Evolutionary conservation across 176 grass and related monocot genomes (phyloP), one percentile per base, ranked within the genome.

Genomic region (Canna indica): DNA sequence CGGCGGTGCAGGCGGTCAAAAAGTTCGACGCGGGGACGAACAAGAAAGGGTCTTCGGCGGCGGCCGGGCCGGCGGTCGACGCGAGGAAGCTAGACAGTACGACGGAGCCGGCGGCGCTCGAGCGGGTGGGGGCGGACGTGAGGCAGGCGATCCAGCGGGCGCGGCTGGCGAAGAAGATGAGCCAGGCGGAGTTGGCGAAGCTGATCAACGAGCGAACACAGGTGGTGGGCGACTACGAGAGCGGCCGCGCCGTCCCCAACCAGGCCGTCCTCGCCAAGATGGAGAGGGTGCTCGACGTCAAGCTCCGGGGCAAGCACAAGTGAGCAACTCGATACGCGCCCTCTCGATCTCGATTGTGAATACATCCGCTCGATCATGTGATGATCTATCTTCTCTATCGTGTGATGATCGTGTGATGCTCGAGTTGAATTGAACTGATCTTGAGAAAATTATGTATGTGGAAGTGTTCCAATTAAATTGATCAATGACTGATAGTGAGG

Each of bases 141-240:
- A 81, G 88, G 39, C 44, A 25, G 1, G 71, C 73, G 5, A 96
- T 96, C 58, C 88, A 96, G 73, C 84, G 79, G 86, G 88, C 88
- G 30, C 86, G 88, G 78, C 15, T 89, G 11, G 88, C 73, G 8
- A 96, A 89, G 34, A 87, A 83, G 63, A 86, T 87, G 88, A 96
- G 88, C 85, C 88, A 91, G 85, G 92, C 83, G 17, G 88, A 97
- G 77, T 70, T 97, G 22, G 88, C 86, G 0, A 92, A 97, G 83
- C 81, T 72, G 70, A 81, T 97, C 82, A 97, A 75, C 71, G 86
- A 90, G 82, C 74, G 86, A 36, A 72, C 68, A 69, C 84, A 92
- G 79, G 85, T 96, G 74, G 92, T 91, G 67, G 88, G 86, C 81
- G 92, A 96, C 79, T 96, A 89, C 75, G 88, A 96, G 73, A 84